phyloP scores from a whole-genome alignment of 306 rosid genomes.

The Myrica gale region DNA sequence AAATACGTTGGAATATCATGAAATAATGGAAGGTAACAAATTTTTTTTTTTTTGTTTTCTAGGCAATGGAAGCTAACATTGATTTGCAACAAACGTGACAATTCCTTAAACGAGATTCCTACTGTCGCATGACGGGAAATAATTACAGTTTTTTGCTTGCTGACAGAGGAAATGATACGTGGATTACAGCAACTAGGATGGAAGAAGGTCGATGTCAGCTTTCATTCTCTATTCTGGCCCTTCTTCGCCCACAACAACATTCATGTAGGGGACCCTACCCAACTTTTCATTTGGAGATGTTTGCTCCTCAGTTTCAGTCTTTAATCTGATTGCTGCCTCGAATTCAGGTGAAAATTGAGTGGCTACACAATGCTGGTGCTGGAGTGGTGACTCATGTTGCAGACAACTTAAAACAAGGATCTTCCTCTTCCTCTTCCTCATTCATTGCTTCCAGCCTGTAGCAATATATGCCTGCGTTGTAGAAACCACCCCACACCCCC shows the following conservation, averaged over 20 bases:
- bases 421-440: constrained; percentile 54
- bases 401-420: constrained; percentile 78
- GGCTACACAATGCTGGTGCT: constrained; percentile 87
- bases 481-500: background rate
- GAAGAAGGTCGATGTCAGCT: constrained; percentile 94
- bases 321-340: constrained; percentile 15
- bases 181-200: constrained; percentile 88
- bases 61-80: constrained; percentile 60
- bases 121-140: constrained; percentile 8
- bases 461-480: constrained; percentile 6
- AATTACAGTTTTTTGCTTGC: constrained; percentile 7
- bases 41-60: no score
- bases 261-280: constrained; percentile 48
- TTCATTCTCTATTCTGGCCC: constrained; percentile 82
- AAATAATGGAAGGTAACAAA: constrained; percentile 75
- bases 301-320: constrained; percentile 14
- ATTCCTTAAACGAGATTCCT: constrained; percentile 1
- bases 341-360: constrained; percentile 88
- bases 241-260: constrained; percentile 98
- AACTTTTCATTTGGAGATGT: constrained; percentile 13
- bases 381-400: constrained; percentile 93
- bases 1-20: constrained; percentile 78
- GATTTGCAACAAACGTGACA: constrained; percentile 17
- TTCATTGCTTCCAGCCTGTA: constrained; percentile 63
- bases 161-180: constrained; percentile 79